phyloP scores from a whole-genome alignment of 108 stramenopile species.

The Nitzschia sp. region DNA sequence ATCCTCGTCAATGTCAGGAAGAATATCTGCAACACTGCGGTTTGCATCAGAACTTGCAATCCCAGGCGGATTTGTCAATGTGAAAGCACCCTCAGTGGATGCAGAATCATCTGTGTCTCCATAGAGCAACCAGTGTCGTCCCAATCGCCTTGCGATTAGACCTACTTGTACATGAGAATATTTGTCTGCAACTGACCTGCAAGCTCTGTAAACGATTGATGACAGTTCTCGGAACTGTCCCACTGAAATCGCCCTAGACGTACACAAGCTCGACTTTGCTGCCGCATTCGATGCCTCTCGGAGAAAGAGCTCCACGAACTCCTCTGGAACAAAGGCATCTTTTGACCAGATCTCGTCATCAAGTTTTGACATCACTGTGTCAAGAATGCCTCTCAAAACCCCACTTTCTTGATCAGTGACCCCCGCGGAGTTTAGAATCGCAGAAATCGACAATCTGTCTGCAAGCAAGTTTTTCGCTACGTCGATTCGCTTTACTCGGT shows the following conservation, averaged over 20 bases:
- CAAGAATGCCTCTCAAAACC: constrained; percentile 13
- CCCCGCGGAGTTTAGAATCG: constrained; percentile 39
- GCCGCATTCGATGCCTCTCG: constrained; percentile 61
- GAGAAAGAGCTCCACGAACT: constrained; percentile 63
- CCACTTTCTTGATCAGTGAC: constrained; percentile 12
- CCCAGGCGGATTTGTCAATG: constrained; percentile 9
- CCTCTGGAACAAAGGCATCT: constrained; percentile 49
- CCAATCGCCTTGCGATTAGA: constrained; percentile 40
- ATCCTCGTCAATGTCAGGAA: constrained; percentile 47
- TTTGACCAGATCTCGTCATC: constrained; percentile 33
- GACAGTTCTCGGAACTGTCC: constrained; percentile 63
- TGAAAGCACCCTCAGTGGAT: not conserved
- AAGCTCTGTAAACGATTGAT: constrained; percentile 57
- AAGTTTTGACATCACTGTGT: constrained; percentile 30
- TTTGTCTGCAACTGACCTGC: constrained; percentile 54
- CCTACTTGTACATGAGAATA: constrained; percentile 78
- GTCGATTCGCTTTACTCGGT: constrained; percentile 59
- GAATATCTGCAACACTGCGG: constrained; percentile 2
- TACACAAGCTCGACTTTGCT: constrained; percentile 51
- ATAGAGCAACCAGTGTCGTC: constrained; percentile 68
- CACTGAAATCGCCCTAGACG: constrained; percentile 43
- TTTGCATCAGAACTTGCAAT: not conserved
- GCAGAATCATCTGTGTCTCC: constrained; percentile 42
- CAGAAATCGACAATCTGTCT: constrained; percentile 59
- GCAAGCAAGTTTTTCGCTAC: constrained; percentile 60